These are phyloP conservation scores for Phylloporus sp. DNA, from an alignment of 768 basidiomycete species.

Conservation along the genomic window DNA sequence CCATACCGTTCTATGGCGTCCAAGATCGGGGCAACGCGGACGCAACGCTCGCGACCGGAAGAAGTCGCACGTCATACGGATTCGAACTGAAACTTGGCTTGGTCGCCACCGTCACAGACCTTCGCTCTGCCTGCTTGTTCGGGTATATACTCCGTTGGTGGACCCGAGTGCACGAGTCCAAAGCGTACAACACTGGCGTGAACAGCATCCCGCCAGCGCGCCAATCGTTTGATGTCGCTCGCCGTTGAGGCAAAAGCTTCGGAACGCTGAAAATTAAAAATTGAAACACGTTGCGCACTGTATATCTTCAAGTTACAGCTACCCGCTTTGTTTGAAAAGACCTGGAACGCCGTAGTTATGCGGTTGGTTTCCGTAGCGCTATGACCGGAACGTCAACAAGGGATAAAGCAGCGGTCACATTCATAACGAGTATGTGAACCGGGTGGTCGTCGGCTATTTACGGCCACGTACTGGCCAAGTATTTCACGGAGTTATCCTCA, in stretches of 20 bases:
- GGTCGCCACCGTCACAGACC: slow-evolving; percentile 37
- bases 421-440: too few species aligned
- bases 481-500: too few species aligned
- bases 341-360: slow-evolving; percentile 55
- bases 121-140: neutral
- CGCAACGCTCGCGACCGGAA: slow-evolving; percentile 51
- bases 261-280: neutral
- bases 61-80: slow-evolving; percentile 65
- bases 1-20: neutral
- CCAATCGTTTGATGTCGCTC: slow-evolving; percentile 81
- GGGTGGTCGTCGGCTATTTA: too few species aligned
- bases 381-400: neutral
- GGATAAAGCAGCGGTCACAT: neutral
- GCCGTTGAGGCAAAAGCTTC: slow-evolving; percentile 44
- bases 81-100: slow-evolving; percentile 52
- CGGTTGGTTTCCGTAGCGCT: slow-evolving; percentile 60
- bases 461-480: too few species aligned
- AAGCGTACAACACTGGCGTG: neutral
- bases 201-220: slow-evolving; percentile 40
- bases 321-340: slow-evolving; percentile 44
- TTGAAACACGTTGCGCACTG: slow-evolving; percentile 40
- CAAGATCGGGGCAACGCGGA: neutral
- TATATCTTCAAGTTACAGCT: slow-evolving; percentile 54
- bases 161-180: neutral
- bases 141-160: neutral